Percentiles rank a stretch among this genome's conserved stretches.
phyloP scores from a whole-genome alignment of 257 asterid genomes.

The Solanum chilense region DNA sequence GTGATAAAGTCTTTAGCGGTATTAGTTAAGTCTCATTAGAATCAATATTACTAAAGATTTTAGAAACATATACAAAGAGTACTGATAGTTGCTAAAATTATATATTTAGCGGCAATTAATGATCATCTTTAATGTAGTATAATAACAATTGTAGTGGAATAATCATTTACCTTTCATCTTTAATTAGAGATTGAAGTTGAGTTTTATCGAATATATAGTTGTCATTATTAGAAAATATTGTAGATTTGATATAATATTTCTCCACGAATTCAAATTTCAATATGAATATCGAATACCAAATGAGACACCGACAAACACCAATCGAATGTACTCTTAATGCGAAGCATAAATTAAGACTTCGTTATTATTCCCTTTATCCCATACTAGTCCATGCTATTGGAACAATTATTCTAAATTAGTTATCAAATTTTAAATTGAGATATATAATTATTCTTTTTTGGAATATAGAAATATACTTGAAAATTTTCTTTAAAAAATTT shows the following conservation, averaged over 20 bases:
- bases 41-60: too few species aligned
- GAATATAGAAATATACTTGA: too few species aligned
- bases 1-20: accelerated
- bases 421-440: neutral
- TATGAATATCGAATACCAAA: neutral
- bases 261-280: neutral
- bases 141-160: neutral
- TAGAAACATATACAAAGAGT: too few species aligned
- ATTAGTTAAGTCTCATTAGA: too few species aligned
- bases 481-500: too few species aligned
- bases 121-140: too few species aligned
- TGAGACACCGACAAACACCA: neutral
- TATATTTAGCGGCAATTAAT: too few species aligned
- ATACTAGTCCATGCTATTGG: too few species aligned
- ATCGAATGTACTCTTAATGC: neutral
- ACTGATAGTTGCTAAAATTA: too few species aligned
- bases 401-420: too few species aligned
- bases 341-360: neutral
- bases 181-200: accelerated
- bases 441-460: neutral
- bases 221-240: neutral
- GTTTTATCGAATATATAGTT: neutral
- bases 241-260: neutral
- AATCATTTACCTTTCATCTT: accelerated
- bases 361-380: accelerated